Evolutionary conservation across 192 early-diverging fungal genomes (phyloP).

Genomic region (Backusella circina): DNA sequence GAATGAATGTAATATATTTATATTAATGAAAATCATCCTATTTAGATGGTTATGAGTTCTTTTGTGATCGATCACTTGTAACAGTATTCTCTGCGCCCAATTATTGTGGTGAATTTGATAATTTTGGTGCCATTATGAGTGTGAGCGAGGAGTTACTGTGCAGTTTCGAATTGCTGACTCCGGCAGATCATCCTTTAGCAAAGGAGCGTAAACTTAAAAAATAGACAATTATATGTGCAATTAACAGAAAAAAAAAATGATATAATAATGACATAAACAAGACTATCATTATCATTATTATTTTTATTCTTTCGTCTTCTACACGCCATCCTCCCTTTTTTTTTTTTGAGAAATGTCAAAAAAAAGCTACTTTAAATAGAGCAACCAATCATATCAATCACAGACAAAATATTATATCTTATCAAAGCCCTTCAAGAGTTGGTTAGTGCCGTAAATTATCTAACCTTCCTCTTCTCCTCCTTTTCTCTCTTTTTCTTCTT

Average conservation of each 20-base stretch:
- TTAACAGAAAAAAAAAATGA: background rate
- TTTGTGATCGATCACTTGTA: constrained; percentile 88
- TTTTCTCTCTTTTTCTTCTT: too few species aligned
- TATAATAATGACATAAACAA: background rate
- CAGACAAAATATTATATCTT: too few species aligned
- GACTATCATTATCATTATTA: too few species aligned
- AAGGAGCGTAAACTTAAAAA: constrained; percentile 11
- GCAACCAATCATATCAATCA: too few species aligned
- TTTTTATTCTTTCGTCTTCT: background rate
- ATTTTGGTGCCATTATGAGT: constrained; percentile 85
- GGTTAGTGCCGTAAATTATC: too few species aligned
- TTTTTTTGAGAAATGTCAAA: too few species aligned
- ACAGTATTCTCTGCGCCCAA: constrained; percentile 95
- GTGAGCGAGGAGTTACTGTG: constrained; percentile 81
- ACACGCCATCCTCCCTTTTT: too few species aligned
- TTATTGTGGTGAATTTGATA: constrained; percentile 91
- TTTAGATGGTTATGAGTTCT: constrained; percentile 98
- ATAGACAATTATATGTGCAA: background rate
- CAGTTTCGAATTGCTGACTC: constrained; percentile 55
- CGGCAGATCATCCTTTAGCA: constrained; percentile 33
- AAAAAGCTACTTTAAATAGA: too few species aligned
- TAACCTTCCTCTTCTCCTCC: too few species aligned
- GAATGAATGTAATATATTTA: background rate
- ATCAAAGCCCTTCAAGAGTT: too few species aligned
- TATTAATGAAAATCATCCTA: background rate